A percentile compares a stretch with the other conserved stretches of the same genome.
Conservation (phyloP, 345 rosid species). For the Eucalyptus marginata region DNA sequence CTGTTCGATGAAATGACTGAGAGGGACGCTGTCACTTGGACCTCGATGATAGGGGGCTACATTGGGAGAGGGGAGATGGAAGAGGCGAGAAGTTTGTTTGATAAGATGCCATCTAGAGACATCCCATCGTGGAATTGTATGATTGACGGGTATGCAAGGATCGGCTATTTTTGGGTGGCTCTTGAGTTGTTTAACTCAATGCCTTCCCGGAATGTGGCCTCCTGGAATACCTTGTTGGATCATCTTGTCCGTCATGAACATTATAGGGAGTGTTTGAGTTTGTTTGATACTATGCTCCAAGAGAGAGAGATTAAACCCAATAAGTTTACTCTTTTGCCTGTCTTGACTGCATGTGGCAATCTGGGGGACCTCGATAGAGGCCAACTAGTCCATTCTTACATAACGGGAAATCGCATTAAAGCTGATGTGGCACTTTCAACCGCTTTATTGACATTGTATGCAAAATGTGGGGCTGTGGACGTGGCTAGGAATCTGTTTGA, state of each 20-base stretch:
- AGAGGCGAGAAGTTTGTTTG: slow-evolving; percentile 12
- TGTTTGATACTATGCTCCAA: slow-evolving; percentile 35
- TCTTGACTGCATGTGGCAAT: slow-evolving; percentile 46
- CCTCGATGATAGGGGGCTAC: slow-evolving; percentile 1
- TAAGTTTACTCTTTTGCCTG: slow-evolving; percentile 40
- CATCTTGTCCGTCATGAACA: slow-evolving; percentile 36
- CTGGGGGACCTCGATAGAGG: slow-evolving; percentile 35
- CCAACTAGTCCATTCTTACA: slow-evolving; percentile 28
- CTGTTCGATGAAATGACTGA: slow-evolving; percentile 27
- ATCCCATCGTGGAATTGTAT: slow-evolving; percentile 43
- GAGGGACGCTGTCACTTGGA: slow-evolving; percentile 14
- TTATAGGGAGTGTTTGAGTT: slow-evolving; percentile 34
- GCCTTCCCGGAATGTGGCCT: slow-evolving; percentile 12
- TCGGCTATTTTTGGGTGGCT: slow-evolving; percentile 16
- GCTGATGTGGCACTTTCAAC: slow-evolving; percentile 45
- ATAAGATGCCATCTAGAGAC: slow-evolving; percentile 15
- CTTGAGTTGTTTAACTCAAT: slow-evolving; percentile 7
- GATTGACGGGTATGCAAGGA: slow-evolving; percentile 60
- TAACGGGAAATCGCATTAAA: slow-evolving; percentile 14
- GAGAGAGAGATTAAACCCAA: slow-evolving; percentile 31
- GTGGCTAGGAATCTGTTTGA: slow-evolving; percentile 12
- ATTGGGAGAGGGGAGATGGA: slow-evolving; percentile 6
- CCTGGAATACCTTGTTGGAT: slow-evolving; percentile 32
- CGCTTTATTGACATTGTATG: slow-evolving; percentile 37
- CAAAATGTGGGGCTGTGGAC: slow-evolving; percentile 15